Percentiles rank a stretch among this genome's conserved stretches.
These are phyloP conservation scores for Arachis stenosperma DNA, from an alignment of 306 rosid genomes.

Conservation along the genomic window DNA sequence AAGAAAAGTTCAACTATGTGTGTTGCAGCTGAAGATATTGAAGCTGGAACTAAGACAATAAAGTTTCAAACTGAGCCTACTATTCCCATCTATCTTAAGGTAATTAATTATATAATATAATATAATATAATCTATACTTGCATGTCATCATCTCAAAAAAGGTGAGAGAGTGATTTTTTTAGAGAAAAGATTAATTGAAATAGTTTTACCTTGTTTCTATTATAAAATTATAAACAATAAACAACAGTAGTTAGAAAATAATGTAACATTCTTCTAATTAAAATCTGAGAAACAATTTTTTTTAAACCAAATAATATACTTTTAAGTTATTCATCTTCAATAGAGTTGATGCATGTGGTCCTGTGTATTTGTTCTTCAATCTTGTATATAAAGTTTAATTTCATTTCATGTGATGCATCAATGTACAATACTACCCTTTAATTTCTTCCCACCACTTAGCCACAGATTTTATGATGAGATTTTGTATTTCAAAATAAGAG, in stretches of 20 bases:
- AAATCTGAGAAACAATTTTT: too few relatives aligned
- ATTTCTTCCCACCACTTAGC: conserved; percentile 49
- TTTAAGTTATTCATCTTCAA: too few relatives aligned
- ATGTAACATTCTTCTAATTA: too few relatives aligned
- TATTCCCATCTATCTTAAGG: conserved; percentile 84
- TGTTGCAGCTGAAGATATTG: conserved; percentile 90
- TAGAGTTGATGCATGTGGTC: conserved; percentile 42
- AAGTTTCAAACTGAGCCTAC: conserved; percentile 85
- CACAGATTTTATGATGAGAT: too few relatives aligned
- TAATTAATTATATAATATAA: conserved; percentile 24
- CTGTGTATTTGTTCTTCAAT: conserved; percentile 76
- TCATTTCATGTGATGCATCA: conserved; percentile 58
- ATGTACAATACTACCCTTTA: conserved; percentile 67
- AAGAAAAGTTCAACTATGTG: conserved; percentile 34
- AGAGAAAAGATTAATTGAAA: not conserved
- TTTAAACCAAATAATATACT: too few relatives aligned
- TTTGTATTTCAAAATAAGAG: too few relatives aligned
- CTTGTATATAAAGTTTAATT: conserved; percentile 66
- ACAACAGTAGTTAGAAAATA: too few relatives aligned
- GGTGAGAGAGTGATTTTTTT: not conserved
- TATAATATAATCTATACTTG: too few relatives aligned
- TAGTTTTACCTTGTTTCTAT: not conserved
- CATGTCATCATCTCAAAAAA: conserved; percentile 17
- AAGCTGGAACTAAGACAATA: conserved; percentile 63
- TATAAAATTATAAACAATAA: too few relatives aligned